Evolutionary conservation across 371 early-diverging fungal species (phyloP), one percentile per base, ranked within the genome.

Genomic region (Saksenaea oblongispora): DNA sequence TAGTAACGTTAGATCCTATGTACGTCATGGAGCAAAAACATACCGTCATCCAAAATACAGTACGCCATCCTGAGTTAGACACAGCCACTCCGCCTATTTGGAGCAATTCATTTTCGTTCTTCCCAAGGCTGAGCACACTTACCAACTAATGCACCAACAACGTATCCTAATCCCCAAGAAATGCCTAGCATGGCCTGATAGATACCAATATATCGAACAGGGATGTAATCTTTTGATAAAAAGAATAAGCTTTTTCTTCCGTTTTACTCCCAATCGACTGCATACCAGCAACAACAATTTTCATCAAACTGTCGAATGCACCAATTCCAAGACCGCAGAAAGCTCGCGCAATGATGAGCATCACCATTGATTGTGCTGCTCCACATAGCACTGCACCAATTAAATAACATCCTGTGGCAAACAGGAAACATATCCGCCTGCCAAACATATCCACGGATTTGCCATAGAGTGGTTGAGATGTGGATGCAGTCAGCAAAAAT

Each of bases 241-340:
- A 7, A 31, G 31, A 11, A 31, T 31, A 7, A 31, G 31, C 7
- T 31, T 31, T 7, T 4, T 41, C 13, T 41, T 41, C 14, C 42
- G 7, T 14, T 26, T 18, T 37, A 10, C 37, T 18, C 42, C 17
- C 51, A 7, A 22, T 54, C 26, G 36, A 36, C 36, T 15, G 78
- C 27, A 87, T 68, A 69, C 92, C 93, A 0, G 91, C 82, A 34
- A 92, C 87, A 27, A 91, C 84, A 54, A 92, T 87, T 53, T 91
- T 79, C 68, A 84, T 84, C 44, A 91, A 62, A 2, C 86, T 79
- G 34, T 89, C 78, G 62, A 78, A 63, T 80, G 82, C 93, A 5
- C 91, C 92, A n/a, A 90, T 85, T 22, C 90, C 90, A 10, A 88
- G 63, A 26, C 92, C 92, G n/a, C 86, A 82, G 22, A 89, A 67